Evolutionary conservation across 129 eudicot species (phyloP).

Genomic region (Tagetes erecta): DNA sequence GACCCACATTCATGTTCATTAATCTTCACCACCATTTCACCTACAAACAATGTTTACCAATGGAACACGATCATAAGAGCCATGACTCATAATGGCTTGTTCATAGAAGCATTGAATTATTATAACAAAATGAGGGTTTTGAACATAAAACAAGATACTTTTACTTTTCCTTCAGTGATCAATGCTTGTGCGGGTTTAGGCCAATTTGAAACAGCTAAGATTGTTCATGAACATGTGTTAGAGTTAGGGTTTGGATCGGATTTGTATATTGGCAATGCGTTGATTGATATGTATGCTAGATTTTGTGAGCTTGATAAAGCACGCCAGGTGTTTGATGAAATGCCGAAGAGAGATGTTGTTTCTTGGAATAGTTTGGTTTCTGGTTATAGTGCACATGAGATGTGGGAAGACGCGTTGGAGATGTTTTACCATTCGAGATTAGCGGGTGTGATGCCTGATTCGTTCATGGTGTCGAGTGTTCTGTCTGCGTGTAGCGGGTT

Average conservation of each 20-base stretch:
- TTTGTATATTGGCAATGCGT: slow-evolving; percentile 64
- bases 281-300: slow-evolving; percentile 65
- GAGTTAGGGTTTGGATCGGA: slow-evolving; percentile 51
- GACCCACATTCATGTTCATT: slow-evolving; percentile 43
- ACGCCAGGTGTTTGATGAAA: slow-evolving; percentile 50
- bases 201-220: slow-evolving; percentile 34
- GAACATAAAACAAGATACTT: slow-evolving; percentile 51
- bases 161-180: slow-evolving; percentile 73
- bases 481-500: slow-evolving; percentile 57
- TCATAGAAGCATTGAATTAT: slow-evolving; percentile 43
- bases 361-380: slow-evolving; percentile 77
- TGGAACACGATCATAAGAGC: slow-evolving; percentile 76
- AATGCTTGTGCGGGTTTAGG: slow-evolving; percentile 60
- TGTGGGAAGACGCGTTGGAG: slow-evolving; percentile 53
- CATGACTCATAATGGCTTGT: slow-evolving; percentile 60
- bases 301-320: slow-evolving; percentile 35
- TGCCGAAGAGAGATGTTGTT: slow-evolving; percentile 54
- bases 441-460: slow-evolving; percentile 45
- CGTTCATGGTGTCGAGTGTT: slow-evolving; percentile 47
- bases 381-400: slow-evolving; percentile 70
- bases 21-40: slow-evolving; percentile 35
- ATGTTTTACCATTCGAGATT: slow-evolving; percentile 37
- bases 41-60: slow-evolving; percentile 40
- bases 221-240: slow-evolving; percentile 51
- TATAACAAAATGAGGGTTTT: slow-evolving; percentile 45